phyloP scores from a whole-genome alignment of 495 filamentous ascomycete genomes.

The Neurospora pannonica region DNA sequence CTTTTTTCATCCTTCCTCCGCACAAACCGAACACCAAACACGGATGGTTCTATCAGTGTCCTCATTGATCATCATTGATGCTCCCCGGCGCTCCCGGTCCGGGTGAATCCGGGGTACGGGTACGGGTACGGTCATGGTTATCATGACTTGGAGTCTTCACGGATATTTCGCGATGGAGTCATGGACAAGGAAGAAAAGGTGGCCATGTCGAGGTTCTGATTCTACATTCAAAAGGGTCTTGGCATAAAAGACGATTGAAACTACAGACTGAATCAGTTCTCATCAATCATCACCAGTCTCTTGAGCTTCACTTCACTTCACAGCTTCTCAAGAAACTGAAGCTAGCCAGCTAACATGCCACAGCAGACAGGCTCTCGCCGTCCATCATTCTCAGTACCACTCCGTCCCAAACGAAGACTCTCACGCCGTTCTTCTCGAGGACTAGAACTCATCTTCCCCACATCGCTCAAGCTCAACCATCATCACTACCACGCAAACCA shows the following conservation, averaged over 20 bases:
- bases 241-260: not conserved
- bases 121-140: not conserved
- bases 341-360: not conserved
- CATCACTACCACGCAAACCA: not conserved
- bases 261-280: not conserved
- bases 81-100: not conserved
- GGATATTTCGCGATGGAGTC: not conserved
- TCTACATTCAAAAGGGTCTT: not conserved
- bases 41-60: not conserved
- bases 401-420: not conserved
- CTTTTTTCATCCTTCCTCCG: not conserved
- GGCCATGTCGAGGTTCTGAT: not conserved
- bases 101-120: not conserved
- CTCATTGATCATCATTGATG: not conserved
- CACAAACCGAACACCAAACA: not conserved
- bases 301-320: not conserved
- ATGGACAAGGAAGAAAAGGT: not conserved
- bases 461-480: not conserved
- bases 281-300: rapidly evolving
- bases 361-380: not conserved
- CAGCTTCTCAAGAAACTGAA: not conserved
- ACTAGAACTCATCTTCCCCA: not conserved
- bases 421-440: not conserved
- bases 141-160: not conserved
- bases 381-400: not conserved